These are phyloP conservation scores for Kurtzmaniella quercitrusa DNA, from an alignment of 1,139 yeast genomes.

Conservation along the genomic window DNA sequence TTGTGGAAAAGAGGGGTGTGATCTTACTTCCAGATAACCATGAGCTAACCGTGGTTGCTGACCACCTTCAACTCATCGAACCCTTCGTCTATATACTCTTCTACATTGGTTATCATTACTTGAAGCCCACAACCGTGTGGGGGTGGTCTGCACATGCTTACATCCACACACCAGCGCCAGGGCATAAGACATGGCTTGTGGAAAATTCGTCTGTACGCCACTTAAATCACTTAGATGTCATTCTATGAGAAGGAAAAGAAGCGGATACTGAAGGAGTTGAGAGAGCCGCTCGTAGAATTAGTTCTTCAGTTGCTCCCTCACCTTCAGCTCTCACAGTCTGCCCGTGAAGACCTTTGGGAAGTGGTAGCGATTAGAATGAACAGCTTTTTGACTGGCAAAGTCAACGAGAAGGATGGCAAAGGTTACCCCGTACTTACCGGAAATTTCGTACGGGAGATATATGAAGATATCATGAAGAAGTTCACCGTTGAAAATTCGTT, in stretches of 20 bases:
- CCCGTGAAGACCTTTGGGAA: conserved; percentile 33
- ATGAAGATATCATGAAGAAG: conserved; percentile 14
- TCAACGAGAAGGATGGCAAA: conserved; percentile 10
- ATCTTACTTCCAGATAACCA: no score
- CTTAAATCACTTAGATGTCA: conserved; percentile 12
- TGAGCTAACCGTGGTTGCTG: no score
- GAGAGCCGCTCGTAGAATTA: conserved; percentile 26
- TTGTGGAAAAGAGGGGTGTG: no score
- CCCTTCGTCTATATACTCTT: no score
- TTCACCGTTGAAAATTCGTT: conserved; percentile 7
- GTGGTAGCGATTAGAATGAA: conserved; percentile 31
- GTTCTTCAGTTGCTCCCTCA: conserved; percentile 32
- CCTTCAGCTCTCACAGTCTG: conserved; percentile 21
- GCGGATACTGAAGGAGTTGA: conserved; percentile 20
- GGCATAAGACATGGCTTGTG: neutral
- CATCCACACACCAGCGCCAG: neutral
- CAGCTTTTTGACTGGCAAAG: conserved; percentile 8
- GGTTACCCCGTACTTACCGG: conserved; percentile 32
- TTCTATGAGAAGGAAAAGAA: conserved; percentile 27
- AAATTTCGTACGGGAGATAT: conserved; percentile 22
- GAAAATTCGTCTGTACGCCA: neutral
- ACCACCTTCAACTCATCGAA: no score
- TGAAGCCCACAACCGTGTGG: no score
- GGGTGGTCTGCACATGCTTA: no score
- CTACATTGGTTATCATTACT: no score